Evolutionary conservation across 2,329 filamentous ascomycete genomes (phyloP).

Genomic region (Neocucurbitaria cava): DNA sequence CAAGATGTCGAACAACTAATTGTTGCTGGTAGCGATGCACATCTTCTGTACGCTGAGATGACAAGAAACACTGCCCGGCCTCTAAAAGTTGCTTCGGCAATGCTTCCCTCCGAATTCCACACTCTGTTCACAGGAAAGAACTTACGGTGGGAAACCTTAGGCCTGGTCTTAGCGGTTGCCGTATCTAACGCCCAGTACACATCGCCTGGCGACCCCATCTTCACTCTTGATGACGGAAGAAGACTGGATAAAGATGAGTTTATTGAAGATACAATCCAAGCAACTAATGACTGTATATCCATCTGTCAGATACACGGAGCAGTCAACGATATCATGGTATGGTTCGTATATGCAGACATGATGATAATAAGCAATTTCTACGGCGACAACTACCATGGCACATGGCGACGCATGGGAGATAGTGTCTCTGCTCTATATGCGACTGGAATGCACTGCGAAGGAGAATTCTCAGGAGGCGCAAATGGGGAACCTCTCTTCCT

Average conservation of each 20-base stretch:
- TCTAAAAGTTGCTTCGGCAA: constrained; percentile 39
- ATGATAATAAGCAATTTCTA: constrained; percentile 43
- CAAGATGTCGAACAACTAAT: constrained; percentile 37
- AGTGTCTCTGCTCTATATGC: constrained; percentile 38
- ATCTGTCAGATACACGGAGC: constrained; percentile 45
- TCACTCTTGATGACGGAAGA: constrained; percentile 39
- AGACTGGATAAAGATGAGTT: constrained; percentile 39
- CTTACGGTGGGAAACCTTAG: constrained; percentile 44
- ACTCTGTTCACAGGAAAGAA: constrained; percentile 44
- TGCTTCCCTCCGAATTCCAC: constrained; percentile 42
- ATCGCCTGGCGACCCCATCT: constrained; percentile 38
- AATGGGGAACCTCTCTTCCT: constrained; percentile 39
- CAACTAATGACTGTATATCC: constrained; percentile 45
- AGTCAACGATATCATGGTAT: constrained; percentile 47
- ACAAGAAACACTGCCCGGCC: constrained; percentile 41
- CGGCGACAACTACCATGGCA: constrained; percentile 46
- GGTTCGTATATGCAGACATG: constrained; percentile 41
- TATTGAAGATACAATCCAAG: constrained; percentile 45
- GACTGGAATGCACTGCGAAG: constrained; percentile 45
- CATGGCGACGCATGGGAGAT: constrained; percentile 43
- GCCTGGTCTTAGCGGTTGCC: constrained; percentile 36
- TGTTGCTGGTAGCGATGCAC: constrained; percentile 21
- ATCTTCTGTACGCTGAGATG: constrained; percentile 37
- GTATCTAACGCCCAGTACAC: constrained; percentile 41
- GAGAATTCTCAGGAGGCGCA: constrained; percentile 24